Base-by-base conservation (phyloP, 1,139 yeast genomes). In the Candida sanyaensis region DNA sequence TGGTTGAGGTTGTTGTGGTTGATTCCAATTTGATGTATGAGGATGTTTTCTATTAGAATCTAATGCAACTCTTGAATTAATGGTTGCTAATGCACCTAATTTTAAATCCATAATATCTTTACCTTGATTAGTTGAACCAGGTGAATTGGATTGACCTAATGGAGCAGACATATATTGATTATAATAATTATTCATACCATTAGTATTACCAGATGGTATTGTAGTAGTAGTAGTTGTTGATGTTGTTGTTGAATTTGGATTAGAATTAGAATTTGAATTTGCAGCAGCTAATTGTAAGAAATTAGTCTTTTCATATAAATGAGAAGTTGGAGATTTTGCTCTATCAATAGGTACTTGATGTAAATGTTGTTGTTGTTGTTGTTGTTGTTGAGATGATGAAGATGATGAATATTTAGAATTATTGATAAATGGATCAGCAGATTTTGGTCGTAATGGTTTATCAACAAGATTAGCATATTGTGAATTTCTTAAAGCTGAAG, bases 31-130 rank as follows among this genome's bases (percentile, higher is more conserved):
- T 31, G 49, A 50, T 49, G 49, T 50, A 45, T 57, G 53, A 23
- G 61, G 62, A 49, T 63, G 64, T 58, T 77, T 79, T 57, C 78
- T 75, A 57, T 69, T 73, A 6, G 81, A 77, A 59, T 83, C 88
- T 52, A 82, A 68, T 10, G 83, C 84, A 23, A 80, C 83, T 45
- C 88, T 66, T 10, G 80, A 79, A 56, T 82, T 81, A 50, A 83
- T 83, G 4, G 88, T 83, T 17, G 84, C 79, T 51, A 83, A 69
- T 1, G 88, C 87, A 24, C 85, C 84, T 52, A 84, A 65, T 61
- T 83, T 83, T 54, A 79, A 54, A 53, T 80, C 78, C 37, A 59
- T 55, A 23, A 64, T 68, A 44, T 64, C 68, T 26, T 47, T 41
- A 3, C 41, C 41, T 17, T 28, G 32, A 11, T 32, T 24, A 8